phyloP scores from a whole-genome alignment of 1,284 basidiomycete species.

The Ganoderma sinense region DNA sequence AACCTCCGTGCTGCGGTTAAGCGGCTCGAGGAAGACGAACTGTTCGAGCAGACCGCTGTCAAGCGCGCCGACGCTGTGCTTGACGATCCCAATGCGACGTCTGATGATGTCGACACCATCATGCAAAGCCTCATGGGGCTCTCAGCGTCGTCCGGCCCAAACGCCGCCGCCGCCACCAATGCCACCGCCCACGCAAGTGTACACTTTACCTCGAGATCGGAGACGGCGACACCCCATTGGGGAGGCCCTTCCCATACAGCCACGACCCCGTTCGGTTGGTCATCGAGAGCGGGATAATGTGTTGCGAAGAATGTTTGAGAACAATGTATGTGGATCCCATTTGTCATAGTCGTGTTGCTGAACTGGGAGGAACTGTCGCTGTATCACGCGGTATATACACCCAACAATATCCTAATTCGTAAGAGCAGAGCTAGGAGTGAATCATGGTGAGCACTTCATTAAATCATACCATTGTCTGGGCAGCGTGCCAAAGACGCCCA shows the following conservation, averaged over 20 bases:
- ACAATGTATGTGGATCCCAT: neutral
- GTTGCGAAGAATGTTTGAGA: neutral
- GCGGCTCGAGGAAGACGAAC: constrained; percentile 69
- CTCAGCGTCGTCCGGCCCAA: constrained; percentile 8
- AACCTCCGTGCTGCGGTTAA: constrained; percentile 60
- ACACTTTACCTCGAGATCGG: constrained; percentile 21
- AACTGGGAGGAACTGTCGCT: too few species aligned
- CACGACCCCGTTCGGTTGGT: constrained; percentile 7
- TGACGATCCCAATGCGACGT: constrained; percentile 58
- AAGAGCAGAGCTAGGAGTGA: neutral
- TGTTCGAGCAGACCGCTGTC: constrained; percentile 66
- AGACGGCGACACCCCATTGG: constrained; percentile 27
- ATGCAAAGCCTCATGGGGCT: constrained; percentile 65
- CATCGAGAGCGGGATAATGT: neutral
- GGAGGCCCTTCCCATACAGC: constrained; percentile 7
- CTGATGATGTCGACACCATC: constrained; percentile 63
- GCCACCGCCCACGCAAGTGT: constrained; percentile 13
- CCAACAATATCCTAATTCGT: neutral
- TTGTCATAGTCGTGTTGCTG: neutral
- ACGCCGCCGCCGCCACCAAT: constrained; percentile 4
- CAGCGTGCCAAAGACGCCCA: neutral
- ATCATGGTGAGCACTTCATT: neutral
- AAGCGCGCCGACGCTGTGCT: constrained; percentile 60
- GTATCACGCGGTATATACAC: neutral
- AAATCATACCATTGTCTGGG: neutral